These are phyloP conservation scores for Nicotiana attenuata DNA, from an alignment of 257 asterid species.

Conservation along the genomic window DNA sequence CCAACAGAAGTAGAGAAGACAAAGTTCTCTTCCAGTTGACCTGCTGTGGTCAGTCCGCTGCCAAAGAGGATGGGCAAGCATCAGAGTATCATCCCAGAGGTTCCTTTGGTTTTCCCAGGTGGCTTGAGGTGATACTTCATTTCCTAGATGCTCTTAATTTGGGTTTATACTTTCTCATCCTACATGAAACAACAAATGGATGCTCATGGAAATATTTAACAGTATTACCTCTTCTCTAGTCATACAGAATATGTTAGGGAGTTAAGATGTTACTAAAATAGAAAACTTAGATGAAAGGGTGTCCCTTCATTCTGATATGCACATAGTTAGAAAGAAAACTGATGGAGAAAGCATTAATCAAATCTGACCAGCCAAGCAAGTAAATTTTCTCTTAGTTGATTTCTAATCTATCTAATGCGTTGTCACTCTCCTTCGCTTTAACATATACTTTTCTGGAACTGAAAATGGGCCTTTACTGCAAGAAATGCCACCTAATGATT, in stretches of 20 bases:
- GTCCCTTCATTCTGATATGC: conserved; percentile 6
- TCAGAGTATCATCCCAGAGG: conserved; percentile 64
- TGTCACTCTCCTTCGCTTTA: background rate
- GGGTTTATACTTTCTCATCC: background rate
- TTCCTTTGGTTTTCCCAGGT: conserved; percentile 75
- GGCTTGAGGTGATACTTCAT: conserved; percentile 73
- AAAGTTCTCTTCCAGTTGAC: conserved; percentile 48
- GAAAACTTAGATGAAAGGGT: background rate
- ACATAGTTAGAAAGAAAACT: background rate
- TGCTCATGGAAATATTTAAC: background rate
- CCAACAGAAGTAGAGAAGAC: conserved; percentile 62
- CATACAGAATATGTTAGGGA: background rate
- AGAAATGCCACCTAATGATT: background rate
- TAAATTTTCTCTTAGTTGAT: background rate
- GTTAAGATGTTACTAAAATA: background rate
- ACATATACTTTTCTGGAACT: background rate
- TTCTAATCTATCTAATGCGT: background rate
- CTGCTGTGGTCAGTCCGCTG: conserved; percentile 69
- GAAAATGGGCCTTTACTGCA: background rate
- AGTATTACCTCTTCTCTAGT: background rate
- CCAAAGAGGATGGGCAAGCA: conserved; percentile 42
- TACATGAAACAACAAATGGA: background rate
- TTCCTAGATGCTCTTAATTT: conserved; percentile 5
- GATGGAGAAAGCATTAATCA: background rate
- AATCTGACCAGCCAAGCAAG: background rate